Evolutionary conservation across 768 basidiomycete genomes (phyloP), one percentile per base, ranked within the genome.

Genomic region (Exidia glandulosa): DNA sequence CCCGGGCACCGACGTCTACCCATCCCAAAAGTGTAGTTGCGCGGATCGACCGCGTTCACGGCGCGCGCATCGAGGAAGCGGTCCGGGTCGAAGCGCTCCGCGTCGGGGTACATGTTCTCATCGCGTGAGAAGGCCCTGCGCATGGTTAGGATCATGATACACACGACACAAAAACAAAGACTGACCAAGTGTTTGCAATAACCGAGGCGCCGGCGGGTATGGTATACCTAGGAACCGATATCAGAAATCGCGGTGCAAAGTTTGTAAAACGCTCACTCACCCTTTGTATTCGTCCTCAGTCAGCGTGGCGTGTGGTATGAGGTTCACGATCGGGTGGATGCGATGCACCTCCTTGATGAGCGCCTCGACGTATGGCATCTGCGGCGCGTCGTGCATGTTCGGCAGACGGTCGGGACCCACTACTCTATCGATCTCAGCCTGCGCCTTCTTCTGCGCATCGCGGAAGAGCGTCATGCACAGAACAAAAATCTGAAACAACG

Each of bases 141-240:
- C n/a, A n/a, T n/a, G n/a, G n/a, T n/a, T n/a, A n/a, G n/a, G n/a
- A n/a, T n/a, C n/a, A n/a, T n/a, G n/a, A n/a, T n/a, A 19, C n/a
- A n/a, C 33, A 29, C 16, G 5, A n/a, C 14, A 13, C n/a, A 9
- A 9, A 52, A 4, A n/a, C n/a, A n/a, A n/a, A n/a, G n/a, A n/a
- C n/a, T n/a, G n/a, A n/a, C n/a, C n/a, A n/a, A 37, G 19, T 37
- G 19, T 37, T 37, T 37, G 36, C n/a, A n/a, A n/a, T n/a, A n/a
- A 37, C 7, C 9, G 7, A 25, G 25, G 37, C 19, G 37, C 9
- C n/a, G 25, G 52, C 69, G 45, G 81, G 74, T 32, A 79, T 66
- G 0, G 78, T 64, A 13, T 74, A 75, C 63, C 80, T 80, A 23
- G 81, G 80, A 48, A 82, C n/a, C n/a, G n/a, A n/a, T n/a, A n/a